Evolutionary conservation across 768 basidiomycete species (phyloP).

Genomic region (Serendipita sp.): DNA sequence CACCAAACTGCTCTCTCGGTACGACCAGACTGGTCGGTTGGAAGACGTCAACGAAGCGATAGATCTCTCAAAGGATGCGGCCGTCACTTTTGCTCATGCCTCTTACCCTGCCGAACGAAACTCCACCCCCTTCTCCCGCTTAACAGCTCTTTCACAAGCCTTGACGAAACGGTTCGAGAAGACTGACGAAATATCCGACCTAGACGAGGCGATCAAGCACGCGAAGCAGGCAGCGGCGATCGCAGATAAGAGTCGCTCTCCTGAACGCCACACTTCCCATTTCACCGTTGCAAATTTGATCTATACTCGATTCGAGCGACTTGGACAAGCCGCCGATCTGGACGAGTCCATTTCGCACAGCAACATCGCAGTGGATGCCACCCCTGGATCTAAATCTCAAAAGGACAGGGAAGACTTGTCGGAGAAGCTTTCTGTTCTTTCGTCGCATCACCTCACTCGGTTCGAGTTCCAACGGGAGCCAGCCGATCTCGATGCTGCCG

Average conservation of each 20-base stretch:
- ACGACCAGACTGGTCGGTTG: not conserved
- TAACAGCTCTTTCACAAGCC: not conserved
- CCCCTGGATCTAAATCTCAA: not conserved
- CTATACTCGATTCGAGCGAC: constrained; percentile 2
- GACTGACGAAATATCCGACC: not conserved
- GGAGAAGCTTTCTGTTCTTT: not conserved
- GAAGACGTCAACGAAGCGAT: constrained; percentile 5
- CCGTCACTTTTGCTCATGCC: not conserved
- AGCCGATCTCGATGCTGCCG: not conserved
- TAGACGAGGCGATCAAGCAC: constrained; percentile 1
- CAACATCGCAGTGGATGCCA: constrained; percentile 2
- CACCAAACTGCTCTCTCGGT: not conserved
- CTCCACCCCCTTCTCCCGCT: not conserved
- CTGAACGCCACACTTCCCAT: not conserved
- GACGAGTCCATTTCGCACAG: constrained; percentile 3
- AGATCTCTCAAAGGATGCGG: constrained; percentile 2
- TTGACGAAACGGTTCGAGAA: not conserved
- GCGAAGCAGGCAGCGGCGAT: not conserved
- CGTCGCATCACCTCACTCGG: not conserved
- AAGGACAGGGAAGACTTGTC: not conserved
- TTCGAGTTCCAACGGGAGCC: constrained; percentile 2
- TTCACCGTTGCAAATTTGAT: not conserved
- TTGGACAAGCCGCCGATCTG: not conserved
- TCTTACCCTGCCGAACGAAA: not conserved
- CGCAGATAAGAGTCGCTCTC: not conserved